Base-by-base conservation (phyloP, 176 grass and related monocot species). In the Triticum urartu region DNA sequence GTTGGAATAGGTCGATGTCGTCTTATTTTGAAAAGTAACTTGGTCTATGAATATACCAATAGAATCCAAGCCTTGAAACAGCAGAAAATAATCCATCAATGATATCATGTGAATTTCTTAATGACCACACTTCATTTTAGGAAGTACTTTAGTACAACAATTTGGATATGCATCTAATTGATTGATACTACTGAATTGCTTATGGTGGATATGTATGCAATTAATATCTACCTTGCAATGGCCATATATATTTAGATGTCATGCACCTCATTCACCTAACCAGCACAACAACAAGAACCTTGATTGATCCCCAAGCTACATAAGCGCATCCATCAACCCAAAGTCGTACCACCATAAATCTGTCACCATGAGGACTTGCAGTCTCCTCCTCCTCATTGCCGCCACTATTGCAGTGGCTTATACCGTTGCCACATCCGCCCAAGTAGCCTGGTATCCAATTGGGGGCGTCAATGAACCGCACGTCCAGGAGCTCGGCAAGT, bases 401-500 rank as follows among this genome's bases (percentile, higher is more conserved):
- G 42, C 22, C 24, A 5, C 1, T 13, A 13, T 75, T 4, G 42
- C 3, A 13, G 24, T 75, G 22, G 42, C 22, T 26, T 75, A 75
- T 28, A 42, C 72, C 12, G 6, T 75, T 50, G 72, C 42, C 42
- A 75, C 42, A 13, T 75, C 24, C 42, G 72, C 42, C 42, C 11
- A 73, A 11, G 39, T 0, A 3, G 3, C 38, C 7, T 91, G 89
- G 89, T 9, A 3, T 5, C 79, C 52, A 0, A 91, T 94, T 79
- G 58, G 47, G 78, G 75, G 91, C 75, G 1, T 60, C 58, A 26
- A 32, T 20, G 80, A 79, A 22, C 33, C 52, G 3, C 83, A 89
- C 68, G 7, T 89, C 67, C 38, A 86, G 7, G 79, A 83, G 30
- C 28, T 95, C 14, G 90, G 90, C 34, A 38, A 6, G 5, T 95